A percentile compares a stretch with the other conserved stretches of the same genome.
Conservation (phyloP, 768 basidiomycete genomes). For the Mycena latifolia region DNA sequence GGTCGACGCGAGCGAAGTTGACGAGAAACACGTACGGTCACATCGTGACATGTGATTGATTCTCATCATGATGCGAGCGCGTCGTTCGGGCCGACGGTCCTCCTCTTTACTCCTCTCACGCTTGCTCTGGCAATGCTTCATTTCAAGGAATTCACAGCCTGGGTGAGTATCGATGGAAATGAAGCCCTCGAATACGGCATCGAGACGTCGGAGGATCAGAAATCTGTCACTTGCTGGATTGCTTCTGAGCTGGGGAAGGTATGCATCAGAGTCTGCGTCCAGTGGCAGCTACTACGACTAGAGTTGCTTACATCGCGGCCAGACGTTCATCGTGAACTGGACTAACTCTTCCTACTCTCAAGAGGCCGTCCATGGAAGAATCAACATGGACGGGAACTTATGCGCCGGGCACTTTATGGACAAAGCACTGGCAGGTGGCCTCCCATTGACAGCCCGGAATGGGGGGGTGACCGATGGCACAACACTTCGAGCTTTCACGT, state of each 20-base stretch:
- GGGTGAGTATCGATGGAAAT: constrained; percentile 4
- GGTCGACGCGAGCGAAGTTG: no score
- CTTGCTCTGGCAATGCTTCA: no score
- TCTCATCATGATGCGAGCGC: no score
- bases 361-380: not conserved
- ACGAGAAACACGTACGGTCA: no score
- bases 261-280: no score
- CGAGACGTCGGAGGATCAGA: constrained; percentile 22
- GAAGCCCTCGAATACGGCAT: constrained; percentile 31
- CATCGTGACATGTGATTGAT: no score
- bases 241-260: constrained; percentile 44
- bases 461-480: not conserved
- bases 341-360: not conserved
- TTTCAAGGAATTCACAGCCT: not conserved
- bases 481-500: not conserved
- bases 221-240: constrained; percentile 40
- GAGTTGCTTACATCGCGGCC: not conserved
- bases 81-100: no score
- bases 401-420: not conserved
- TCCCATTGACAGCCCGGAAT: no score
- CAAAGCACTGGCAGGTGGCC: no score
- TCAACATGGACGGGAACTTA: constrained; percentile 30
- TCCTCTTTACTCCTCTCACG: no score
- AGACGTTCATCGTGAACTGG: constrained; percentile 39
- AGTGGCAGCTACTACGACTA: no score